Conservation (phyloP, 495 filamentous ascomycete genomes). For the Niebla homalea region DNA sequence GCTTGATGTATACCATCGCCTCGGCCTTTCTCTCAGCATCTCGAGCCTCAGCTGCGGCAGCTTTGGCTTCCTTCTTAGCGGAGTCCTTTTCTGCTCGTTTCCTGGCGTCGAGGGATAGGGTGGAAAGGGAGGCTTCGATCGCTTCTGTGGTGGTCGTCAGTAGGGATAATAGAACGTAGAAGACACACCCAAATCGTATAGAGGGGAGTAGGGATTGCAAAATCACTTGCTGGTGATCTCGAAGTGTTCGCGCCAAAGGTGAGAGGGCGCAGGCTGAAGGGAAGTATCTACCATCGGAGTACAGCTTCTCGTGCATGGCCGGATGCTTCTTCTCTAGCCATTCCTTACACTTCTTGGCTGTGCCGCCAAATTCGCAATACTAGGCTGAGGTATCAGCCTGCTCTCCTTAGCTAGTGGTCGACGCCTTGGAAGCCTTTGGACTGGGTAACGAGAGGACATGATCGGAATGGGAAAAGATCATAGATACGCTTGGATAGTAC, state of each 20-base stretch:
- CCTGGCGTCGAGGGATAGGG: conserved; percentile 75
- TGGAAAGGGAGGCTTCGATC: conserved; percentile 64
- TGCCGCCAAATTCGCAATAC: conserved; percentile 98
- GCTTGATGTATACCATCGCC: conserved; percentile 81
- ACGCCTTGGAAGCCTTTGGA: not conserved
- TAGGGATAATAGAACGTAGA: not conserved
- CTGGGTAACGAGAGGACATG: not conserved
- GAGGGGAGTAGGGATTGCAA: not conserved
- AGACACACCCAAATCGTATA: not conserved
- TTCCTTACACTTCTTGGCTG: conserved; percentile 94
- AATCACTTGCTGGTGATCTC: too few relatives aligned
- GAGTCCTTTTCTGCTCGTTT: conserved; percentile 90
- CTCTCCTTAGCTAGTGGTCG: conserved; percentile 17
- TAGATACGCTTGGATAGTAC: conserved; percentile 37
- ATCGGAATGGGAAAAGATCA: not conserved
- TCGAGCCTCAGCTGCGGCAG: conserved; percentile 66
- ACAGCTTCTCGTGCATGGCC: conserved; percentile 59
- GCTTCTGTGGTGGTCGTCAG: conserved; percentile 43
- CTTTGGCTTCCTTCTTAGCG: conserved; percentile 87
- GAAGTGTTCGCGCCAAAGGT: too few relatives aligned
- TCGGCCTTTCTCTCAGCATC: conserved; percentile 62
- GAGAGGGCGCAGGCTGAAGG: not conserved
- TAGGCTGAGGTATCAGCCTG: conserved; percentile 28
- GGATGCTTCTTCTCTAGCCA: conserved; percentile 73
- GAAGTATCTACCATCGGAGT: conserved; percentile 56